Evolutionary conservation across 495 filamentous ascomycete species (phyloP), one percentile per base, ranked within the genome.

Genomic region (Penicillium steckii): DNA sequence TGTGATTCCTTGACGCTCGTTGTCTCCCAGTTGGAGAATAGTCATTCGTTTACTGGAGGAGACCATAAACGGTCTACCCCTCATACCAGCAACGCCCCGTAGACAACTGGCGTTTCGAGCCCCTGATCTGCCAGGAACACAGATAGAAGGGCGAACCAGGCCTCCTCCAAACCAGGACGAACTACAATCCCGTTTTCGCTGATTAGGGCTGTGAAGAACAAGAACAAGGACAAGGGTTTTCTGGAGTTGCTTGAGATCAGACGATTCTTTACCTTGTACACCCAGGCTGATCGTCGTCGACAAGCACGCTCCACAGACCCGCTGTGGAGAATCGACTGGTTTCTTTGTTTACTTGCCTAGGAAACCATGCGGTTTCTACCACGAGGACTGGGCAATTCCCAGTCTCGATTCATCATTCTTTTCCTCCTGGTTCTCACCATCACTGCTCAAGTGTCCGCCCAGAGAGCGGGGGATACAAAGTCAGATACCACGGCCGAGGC

Each of bases 291-390:
- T 57, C 26, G 48, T 50, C 30, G 53, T 48, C 37, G 41, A 57
- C 53, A 32, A 12, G 26, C 26, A 17, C 33, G 46, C 57, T 57
- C 57, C 44, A 52, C 19, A 48, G 62, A 66, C 62, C 62, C 62
- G 62, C 52, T 60, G 62, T 66, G 62, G 62, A 55, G 61, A 60
- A 61, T n/a, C 26, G 35, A 19, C 46, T 49, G 44, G 50, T 51
- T 55, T 45, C 27, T 50, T 53, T 60, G 52, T 59, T 60, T 58
- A 62, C 50, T 19, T 29, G 32, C 44, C 38, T 21, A n/a, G n/a
- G 22, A 15, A 24, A 54, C 47, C 42, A 67, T 67, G 65, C 51
- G 62, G 44, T 24, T 63, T 40, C 27, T 55, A 26, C 57, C 55
- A 54, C 26, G 48, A 27, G 56, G 62, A 62, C 60, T 58, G 45